These are phyloP conservation scores for Cucurbita ficifolia DNA, from an alignment of 306 rosid species.

Conservation along the genomic window DNA sequence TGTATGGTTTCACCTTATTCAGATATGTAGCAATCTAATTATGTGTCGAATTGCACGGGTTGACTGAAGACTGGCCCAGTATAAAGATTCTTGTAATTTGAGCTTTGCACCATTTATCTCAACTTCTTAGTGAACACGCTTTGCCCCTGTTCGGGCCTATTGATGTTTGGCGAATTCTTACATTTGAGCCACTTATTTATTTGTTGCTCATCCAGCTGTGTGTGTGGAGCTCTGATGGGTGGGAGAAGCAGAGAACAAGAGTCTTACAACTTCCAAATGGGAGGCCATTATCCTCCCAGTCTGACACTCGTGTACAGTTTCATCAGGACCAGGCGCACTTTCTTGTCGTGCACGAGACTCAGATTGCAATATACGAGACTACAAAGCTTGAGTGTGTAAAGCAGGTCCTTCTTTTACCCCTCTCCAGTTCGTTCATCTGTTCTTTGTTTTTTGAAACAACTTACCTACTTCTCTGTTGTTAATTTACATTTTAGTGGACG, in stretches of 20 bases:
- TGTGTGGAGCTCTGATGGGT: conserved; percentile 82
- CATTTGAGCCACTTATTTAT: neutral
- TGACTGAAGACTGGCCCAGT: neutral
- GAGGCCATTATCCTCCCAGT: conserved; percentile 53
- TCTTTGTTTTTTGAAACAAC: neutral
- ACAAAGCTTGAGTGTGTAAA: conserved; percentile 64
- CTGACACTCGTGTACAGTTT: conserved; percentile 86
- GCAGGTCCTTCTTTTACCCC: conserved; percentile 30
- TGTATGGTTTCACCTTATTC: neutral
- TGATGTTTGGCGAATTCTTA: neutral
- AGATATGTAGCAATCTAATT: neutral
- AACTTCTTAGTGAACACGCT: neutral
- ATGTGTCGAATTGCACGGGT: neutral
- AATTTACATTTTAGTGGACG: conserved; percentile 45
- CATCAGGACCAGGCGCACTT: conserved; percentile 85
- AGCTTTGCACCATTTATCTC: neutral
- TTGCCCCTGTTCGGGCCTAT: neutral
- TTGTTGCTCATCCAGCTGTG: conserved; percentile 36
- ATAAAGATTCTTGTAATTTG: neutral
- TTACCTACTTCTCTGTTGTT: neutral
- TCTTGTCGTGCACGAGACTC: conserved; percentile 90
- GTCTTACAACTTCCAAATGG: conserved; percentile 81
- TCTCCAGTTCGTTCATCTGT: neutral
- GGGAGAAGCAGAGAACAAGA: conserved; percentile 85
- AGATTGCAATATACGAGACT: conserved; percentile 78